Evolutionary conservation across 2,329 filamentous ascomycete species (phyloP), one percentile per base, ranked within the genome.

Genomic region (Ampelomyces quisqualis): DNA sequence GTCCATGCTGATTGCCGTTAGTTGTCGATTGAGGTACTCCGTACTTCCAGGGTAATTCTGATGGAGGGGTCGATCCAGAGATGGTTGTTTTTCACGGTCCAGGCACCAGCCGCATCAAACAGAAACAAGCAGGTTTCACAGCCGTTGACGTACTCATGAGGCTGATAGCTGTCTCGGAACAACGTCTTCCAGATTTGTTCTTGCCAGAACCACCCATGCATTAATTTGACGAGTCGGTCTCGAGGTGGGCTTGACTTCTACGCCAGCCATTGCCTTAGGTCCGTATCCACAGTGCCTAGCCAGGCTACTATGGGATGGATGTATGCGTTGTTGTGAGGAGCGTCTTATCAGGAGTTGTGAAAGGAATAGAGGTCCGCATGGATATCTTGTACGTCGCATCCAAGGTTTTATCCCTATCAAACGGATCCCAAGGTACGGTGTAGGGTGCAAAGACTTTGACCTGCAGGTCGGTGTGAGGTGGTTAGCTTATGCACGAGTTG

Each of bases 1-100:
- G 43, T 67, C 64, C 64, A 67, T 67, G 47, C 48, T 63, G 51
- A 41, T 36, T 43, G 38, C 22, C 39, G 50, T 54, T 39, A 49
- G 51, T 42, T 37, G 34, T 39, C 26, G 29, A 14, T 36, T 30
- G 31, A 14, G 26, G 23, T 31, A 24, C 21, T 28, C 8, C 14
- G n/a, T 35, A 37, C 9, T 10, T 30, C 29, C 20, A 9, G 13
- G 2, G 19, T 8, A 19, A 13, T 24, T 9, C 31, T 20, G 15
- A 20, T 17, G 21, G 27, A 17, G 7, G 28, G 13, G 10, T 21
- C 30, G 14, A 19, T 19, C 10, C 8, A 21, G 4, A 24, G 13
- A 27, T n/a, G n/a, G 8, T 10, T 11, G 14, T 9, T 13, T 13
- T 36, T 36, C 30, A 34, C 21, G 17, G 22, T 36, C 22, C 30